These are phyloP conservation scores for Trichoderma atrobrunneum DNA, from an alignment of 2,329 filamentous ascomycete genomes.

Conservation along the genomic window DNA sequence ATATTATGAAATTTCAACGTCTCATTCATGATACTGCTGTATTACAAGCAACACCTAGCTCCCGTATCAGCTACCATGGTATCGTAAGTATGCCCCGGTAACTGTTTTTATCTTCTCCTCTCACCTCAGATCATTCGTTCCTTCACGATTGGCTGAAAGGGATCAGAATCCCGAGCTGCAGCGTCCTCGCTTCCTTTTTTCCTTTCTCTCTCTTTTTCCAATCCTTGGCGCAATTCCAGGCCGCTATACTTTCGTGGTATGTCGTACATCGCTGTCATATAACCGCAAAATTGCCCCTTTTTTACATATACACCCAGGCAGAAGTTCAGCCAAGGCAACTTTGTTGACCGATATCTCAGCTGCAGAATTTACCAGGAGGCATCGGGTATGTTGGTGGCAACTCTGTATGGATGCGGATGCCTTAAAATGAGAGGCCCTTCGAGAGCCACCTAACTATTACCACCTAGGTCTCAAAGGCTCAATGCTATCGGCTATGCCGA, in stretches of 20 bases:
- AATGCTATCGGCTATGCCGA: slow-evolving; percentile 1
- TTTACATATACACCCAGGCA: not conserved
- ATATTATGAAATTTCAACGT: not conserved
- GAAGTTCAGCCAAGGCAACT: not conserved
- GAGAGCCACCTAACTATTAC: not conserved
- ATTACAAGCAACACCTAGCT: not conserved
- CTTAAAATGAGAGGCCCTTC: not conserved
- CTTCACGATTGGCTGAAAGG: not conserved
- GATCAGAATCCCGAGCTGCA: not conserved
- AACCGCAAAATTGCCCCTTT: not conserved
- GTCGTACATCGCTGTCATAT: not conserved
- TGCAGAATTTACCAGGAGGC: not conserved
- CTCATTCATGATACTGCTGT: not conserved
- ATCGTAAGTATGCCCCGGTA: not conserved
- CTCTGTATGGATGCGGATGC: not conserved
- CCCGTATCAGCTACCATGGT: not conserved
- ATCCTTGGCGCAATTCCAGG: not conserved
- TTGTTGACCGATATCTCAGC: not conserved
- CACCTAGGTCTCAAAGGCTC: slow-evolving; percentile 6
- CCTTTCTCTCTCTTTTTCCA: not conserved
- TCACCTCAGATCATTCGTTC: not conserved
- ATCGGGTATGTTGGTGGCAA: not conserved
- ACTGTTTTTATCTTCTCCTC: not conserved
- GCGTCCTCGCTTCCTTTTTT: not conserved
- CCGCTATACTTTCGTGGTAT: not conserved